Evolutionary conservation across 2,329 filamentous ascomycete species (phyloP).

Genomic region (Fusarium foetens): DNA sequence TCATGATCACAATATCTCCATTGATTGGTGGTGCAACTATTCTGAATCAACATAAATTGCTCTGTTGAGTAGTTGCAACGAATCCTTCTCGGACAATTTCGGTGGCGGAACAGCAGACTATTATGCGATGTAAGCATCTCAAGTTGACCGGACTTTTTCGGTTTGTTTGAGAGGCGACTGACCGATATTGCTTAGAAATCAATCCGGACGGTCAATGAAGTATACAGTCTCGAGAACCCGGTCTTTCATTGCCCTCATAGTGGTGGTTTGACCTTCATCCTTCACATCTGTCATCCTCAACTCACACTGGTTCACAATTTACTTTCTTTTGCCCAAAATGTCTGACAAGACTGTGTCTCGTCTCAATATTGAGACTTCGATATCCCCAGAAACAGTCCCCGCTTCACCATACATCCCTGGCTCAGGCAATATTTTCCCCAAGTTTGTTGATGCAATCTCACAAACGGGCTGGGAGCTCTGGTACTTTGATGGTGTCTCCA

Average conservation of each 20-base stretch:
- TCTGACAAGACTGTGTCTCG: fast-evolving
- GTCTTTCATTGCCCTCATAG: no score
- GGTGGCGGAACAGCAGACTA: background rate
- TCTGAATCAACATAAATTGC: fast-evolving
- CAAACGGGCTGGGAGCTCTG: background rate
- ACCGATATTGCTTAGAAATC: background rate
- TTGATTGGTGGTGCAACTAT: background rate
- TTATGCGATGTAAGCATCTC: background rate
- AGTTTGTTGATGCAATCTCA: background rate
- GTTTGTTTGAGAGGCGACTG: background rate
- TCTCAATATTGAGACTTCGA: background rate
- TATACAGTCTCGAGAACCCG: background rate
- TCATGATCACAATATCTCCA: background rate
- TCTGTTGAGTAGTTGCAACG: background rate
- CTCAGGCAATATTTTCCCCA: background rate
- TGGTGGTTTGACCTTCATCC: background rate
- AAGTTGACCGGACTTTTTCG: background rate
- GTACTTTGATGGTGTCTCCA: background rate
- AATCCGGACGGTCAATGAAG: fast-evolving
- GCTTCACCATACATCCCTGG: fast-evolving
- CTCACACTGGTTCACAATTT: background rate
- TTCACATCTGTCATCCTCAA: background rate
- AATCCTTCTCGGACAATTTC: background rate
- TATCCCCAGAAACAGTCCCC: background rate
- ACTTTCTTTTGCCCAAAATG: background rate